Conservation (phyloP, 2,329 filamentous ascomycete species). For the Sclerotinia trifoliorum region DNA sequence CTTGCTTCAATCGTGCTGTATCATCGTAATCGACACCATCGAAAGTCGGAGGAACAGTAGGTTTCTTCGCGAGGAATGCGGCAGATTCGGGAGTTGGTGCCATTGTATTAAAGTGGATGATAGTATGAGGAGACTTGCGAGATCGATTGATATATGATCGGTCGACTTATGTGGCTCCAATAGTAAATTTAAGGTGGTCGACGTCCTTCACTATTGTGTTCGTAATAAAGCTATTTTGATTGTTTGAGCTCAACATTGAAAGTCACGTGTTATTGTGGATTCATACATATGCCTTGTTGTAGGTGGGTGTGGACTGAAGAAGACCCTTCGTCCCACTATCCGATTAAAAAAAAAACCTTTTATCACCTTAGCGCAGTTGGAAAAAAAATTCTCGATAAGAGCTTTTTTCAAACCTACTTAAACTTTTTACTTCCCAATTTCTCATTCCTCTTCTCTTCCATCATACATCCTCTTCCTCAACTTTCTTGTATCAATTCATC, state of each 20-base stretch:
- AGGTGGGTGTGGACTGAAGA: no score
- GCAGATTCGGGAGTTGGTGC: conserved; percentile 85
- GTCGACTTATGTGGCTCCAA: not conserved
- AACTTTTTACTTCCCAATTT: conserved; percentile 26
- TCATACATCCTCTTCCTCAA: conserved; percentile 21
- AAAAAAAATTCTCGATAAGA: conserved; percentile 35
- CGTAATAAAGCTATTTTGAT: conserved; percentile 13
- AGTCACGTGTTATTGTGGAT: conserved; percentile 24
- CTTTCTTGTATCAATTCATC: conserved; percentile 1
- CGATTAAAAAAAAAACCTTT: conserved; percentile 17
- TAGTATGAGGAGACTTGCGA: not conserved
- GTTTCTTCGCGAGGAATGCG: conserved; percentile 80
- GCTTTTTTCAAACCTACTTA: conserved; percentile 25
- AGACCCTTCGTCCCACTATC: not conserved
- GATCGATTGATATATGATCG: conserved; percentile 9
- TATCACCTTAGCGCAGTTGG: conserved; percentile 19
- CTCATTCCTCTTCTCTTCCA: conserved; percentile 25
- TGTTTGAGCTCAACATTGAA: conserved; percentile 15
- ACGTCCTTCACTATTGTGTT: not conserved
- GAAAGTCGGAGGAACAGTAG: conserved; percentile 76
- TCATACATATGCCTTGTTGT: no score
- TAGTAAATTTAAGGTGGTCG: not conserved
- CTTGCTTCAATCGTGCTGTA: conserved; percentile 75
- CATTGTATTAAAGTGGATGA: conserved; percentile 27
- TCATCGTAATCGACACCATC: conserved; percentile 86